These are phyloP conservation scores for Pyrenopolyporus hunteri DNA, from an alignment of 495 filamentous ascomycete genomes.

Conservation along the genomic window DNA sequence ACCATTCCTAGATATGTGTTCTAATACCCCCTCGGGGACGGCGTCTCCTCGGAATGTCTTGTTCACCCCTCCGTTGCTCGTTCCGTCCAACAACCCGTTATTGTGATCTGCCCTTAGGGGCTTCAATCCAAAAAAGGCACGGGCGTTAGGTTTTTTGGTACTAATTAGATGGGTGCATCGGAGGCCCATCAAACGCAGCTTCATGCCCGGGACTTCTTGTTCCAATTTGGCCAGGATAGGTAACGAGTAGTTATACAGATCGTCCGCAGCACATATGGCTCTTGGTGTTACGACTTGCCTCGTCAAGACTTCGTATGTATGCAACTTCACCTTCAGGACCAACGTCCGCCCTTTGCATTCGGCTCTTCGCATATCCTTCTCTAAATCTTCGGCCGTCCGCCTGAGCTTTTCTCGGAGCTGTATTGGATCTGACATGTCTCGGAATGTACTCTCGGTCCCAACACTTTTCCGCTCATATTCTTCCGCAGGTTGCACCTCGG, in stretches of 20 bases:
- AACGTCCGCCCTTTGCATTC: constrained; percentile 89
- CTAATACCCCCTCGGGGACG: constrained; percentile 72
- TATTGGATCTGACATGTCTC: constrained; percentile 71
- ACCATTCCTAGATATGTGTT: constrained; percentile 50
- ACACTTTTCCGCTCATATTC: constrained; percentile 93
- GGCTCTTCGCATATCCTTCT: constrained; percentile 80
- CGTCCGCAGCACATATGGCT: constrained; percentile 73
- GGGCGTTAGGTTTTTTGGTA: constrained; percentile 72
- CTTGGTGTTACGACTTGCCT: constrained; percentile 77
- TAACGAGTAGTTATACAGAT: constrained; percentile 79
- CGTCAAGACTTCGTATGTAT: constrained; percentile 90
- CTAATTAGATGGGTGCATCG: constrained; percentile 85
- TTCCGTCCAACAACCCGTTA: constrained; percentile 12
- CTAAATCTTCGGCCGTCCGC: constrained; percentile 81
- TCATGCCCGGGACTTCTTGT: constrained; percentile 82
- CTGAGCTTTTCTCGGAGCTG: constrained; percentile 79
- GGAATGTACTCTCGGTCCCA: constrained; percentile 91
- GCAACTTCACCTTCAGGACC: constrained; percentile 90
- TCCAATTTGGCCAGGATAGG: constrained; percentile 88
- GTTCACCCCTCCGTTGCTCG: constrained; percentile 6
- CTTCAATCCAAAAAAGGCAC: constrained; percentile 79
- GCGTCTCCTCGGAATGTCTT: constrained; percentile 38
- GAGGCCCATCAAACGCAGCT: constrained; percentile 84
- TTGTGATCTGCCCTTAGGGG: constrained; percentile 27
- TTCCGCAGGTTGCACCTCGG: constrained; percentile 83